phyloP scores from a whole-genome alignment of 2,329 filamentous ascomycete genomes.

The Xylaria sp. region DNA sequence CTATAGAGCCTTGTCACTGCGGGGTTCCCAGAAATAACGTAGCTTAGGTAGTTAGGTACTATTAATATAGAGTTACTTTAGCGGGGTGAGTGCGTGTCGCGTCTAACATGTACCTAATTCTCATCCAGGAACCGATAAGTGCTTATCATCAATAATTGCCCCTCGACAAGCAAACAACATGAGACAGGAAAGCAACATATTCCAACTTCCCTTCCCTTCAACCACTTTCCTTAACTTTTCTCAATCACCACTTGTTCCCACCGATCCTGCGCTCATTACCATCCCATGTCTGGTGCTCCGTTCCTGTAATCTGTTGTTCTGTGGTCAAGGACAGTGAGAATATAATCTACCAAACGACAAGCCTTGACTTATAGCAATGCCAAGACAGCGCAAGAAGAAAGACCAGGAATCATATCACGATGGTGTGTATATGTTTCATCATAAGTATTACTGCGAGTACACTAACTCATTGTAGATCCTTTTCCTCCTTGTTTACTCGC shows the following conservation, averaged over 20 bases:
- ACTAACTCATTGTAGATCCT: slow-evolving; percentile 29
- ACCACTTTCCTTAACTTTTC: not conserved
- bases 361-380: not conserved
- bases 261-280: not conserved
- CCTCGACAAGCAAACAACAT: not conserved
- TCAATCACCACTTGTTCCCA: not conserved
- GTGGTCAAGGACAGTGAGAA: not conserved
- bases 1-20: not conserved
- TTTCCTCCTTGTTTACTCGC: slow-evolving; percentile 25
- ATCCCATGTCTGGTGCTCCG: not conserved
- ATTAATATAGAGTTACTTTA: not conserved
- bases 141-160: not conserved
- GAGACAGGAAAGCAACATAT: not conserved
- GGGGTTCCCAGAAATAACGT: not conserved
- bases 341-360: not conserved
- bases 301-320: too few species aligned
- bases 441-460: not conserved
- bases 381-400: not conserved
- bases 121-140: too few species aligned
- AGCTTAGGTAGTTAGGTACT: not conserved
- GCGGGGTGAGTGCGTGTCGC: not conserved
- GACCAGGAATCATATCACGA: not conserved
- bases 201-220: not conserved
- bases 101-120: not conserved
- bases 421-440: slow-evolving; percentile 14